Base-by-base conservation (phyloP, 1,284 basidiomycete genomes). In the Heterobasidion parviporum region DNA sequence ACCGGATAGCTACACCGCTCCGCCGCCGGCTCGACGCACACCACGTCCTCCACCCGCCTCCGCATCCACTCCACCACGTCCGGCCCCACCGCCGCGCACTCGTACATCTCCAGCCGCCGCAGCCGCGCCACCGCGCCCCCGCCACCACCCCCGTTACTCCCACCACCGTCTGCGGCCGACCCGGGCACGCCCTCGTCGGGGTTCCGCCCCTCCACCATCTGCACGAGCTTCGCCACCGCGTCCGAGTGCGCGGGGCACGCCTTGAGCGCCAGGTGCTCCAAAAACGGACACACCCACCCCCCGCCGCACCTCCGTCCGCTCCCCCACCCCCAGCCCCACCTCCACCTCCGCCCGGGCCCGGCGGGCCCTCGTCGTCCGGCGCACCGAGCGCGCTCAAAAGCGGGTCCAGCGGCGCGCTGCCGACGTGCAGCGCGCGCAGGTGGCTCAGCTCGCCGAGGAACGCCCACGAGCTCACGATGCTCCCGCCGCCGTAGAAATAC, bases 51-150 rank as follows among this genome's bases (percentile, higher is more conserved):
- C 48, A 87, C 74, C 56, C 84, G 69, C 54, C 68, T 73, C 65
- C 75, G 76, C 62, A 88, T 61, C 85, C 84, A 88, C 60, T 72
- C 69, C 58, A 85, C 68, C 51, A 88, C 82, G 64, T 87, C 85
- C 65, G 77, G 74, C 1, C 83, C 84, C 26, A 87, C 66, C 56
- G 72, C 72, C 44, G 78, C 72, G 66, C 84, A 86, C 55, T 87
- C 83, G 59, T 81, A 72, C 70, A 88, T 59, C 67, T 88, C 85
- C 34, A 88, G 64, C 53, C 72, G 70, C 61, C 71, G 74, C 59
- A 89, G 66, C 63, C 76, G 73, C 55, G 70, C 70, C 1, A 80
- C 79, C 9, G 70, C 64, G 10, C 51, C 59, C 41, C 57, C 62
- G 3, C 61, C 57, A 12, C 61, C 57, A 20, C 46, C 41, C 3